These are phyloP conservation scores for Penicillium sp. DNA, from an alignment of 2,329 filamentous ascomycete species.

Conservation along the genomic window DNA sequence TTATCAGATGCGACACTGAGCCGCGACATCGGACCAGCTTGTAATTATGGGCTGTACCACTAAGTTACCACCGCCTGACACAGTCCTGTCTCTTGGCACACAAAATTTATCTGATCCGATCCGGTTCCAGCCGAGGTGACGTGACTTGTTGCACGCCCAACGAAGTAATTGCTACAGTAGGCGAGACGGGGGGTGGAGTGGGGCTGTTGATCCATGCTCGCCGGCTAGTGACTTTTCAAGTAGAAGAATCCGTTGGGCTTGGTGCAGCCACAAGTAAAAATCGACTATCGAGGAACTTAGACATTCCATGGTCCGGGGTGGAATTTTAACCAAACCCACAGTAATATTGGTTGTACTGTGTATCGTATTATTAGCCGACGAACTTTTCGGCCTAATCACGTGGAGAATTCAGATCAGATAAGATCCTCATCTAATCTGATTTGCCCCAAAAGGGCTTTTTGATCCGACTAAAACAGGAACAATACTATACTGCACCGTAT, in stretches of 20 bases:
- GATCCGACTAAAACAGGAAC: neutral
- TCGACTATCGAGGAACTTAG: too few species aligned
- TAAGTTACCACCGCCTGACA: neutral
- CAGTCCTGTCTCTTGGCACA: neutral
- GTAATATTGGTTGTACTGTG: too few species aligned
- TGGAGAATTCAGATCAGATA: conserved; percentile 24
- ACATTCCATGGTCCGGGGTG: neutral
- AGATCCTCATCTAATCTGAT: conserved; percentile 37
- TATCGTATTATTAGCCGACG: neutral
- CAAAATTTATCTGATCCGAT: conserved; percentile 15
- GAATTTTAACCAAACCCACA: neutral
- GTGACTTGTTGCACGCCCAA: neutral
- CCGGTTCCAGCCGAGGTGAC: neutral
- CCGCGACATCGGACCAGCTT: neutral
- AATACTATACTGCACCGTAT: neutral
- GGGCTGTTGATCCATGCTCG: too few species aligned
- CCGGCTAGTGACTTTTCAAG: neutral
- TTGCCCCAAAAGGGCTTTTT: neutral
- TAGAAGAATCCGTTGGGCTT: neutral
- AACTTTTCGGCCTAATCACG: conserved; percentile 2
- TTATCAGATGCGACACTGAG: conserved; percentile 20
- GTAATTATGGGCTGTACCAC: too few species aligned
- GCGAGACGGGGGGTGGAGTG: too few species aligned
- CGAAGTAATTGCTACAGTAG: too few species aligned
- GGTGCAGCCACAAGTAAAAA: too few species aligned